Base-by-base conservation (phyloP, 208 protist genomes). In the Acanthamoeba sp. region DNA sequence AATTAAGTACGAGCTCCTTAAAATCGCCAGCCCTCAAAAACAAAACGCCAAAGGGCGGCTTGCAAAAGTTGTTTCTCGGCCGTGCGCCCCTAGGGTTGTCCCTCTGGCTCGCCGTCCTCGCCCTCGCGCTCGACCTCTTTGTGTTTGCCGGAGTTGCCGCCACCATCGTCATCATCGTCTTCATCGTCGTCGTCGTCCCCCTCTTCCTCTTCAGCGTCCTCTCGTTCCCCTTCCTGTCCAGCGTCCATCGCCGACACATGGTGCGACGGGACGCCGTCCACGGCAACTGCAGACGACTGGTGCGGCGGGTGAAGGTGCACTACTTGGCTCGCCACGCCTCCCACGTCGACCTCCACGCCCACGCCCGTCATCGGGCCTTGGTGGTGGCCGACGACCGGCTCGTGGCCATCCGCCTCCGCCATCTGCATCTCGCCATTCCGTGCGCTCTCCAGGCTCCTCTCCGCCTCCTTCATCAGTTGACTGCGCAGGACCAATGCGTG, bases 401-500 rank as follows among this genome's bases (percentile, higher is more conserved):
- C n/a, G n/a, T n/a, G n/a, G n/a, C n/a, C n/a, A n/a, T n/a, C n/a
- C n/a, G n/a, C 36, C 64, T 27, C 73, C 73, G 22, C 32, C 73
- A 59, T 4, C 52, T 59, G 52, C 20, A 59, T 27, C 52, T 59
- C 52, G 12, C 52, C 18, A 42, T 36, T 85, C 1, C 76, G 38
- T 32, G 27, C 76, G 20, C 10, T 85, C n/a, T 85, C 76, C 22
- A 85, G 4, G 20, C 36, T 27, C 0, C 73, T 7, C 40, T 82
- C 73, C 22, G 73, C 76, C 45, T 85, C 76, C 45, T 85, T 85
- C 76, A 85, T 85, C 76, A 85, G 29, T 57, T 85, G 76, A 7
- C 76, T 85, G 76, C 36, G 20, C 16, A 3, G 4, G n/a, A n/a
- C n/a, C n/a, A n/a, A n/a, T n/a, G n/a, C n/a, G n/a, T n/a, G n/a